Base-by-base conservation (phyloP, 2,329 filamentous ascomycete genomes). In the Epichloe sibirici region DNA sequence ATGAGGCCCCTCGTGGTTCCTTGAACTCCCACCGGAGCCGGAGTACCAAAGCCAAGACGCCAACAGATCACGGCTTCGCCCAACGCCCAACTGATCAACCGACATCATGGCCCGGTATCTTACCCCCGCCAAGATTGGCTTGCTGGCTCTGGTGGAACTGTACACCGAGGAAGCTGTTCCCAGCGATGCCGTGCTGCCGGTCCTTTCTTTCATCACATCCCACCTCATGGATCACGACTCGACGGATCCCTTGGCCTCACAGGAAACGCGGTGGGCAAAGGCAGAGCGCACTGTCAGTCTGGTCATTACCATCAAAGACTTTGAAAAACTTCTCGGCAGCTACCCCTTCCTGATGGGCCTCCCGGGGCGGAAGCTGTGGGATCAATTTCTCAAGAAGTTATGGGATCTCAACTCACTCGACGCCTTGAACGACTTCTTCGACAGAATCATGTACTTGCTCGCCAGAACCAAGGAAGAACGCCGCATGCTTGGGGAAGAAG, bases 371-470 rank as follows among this genome's bases (percentile, higher is more conserved):
- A 85, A 79, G n/a, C 70, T 96, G n/a, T 93, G 90, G 82, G 90
- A 97, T 63, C 72, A 86, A 2, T 88, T 96, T 53, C 76, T 97
- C 12, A 79, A 81, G 52, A 85, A 83, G 57, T 72, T 97, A 25
- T 97, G 93, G 91, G 76, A 77, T 15, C 81, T 97, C 58, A 82
- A 90, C 63, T 91, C 86, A 21, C 77, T 94, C 11, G 81, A 97
- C 68, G 80, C 83, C 0, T 70, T 97, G n/a, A 82, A 90, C 62
- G 73, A 74, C 2, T 91, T 95, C 65, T 88, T 95, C 62, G 76
- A 78, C 34, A 71, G 71, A 23, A 74, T 86, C 15, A 68, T 72
- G 4, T 66, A 69, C 25, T 69, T 88, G 35, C 67, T 93, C 48
- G 74, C 74, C 52, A 84, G 79, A 62, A 76, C 78, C 15, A 79